Percentiles rank a stretch among this genome's conserved stretches.
phyloP scores from a whole-genome alignment of 177 flowering plant genomes.

The Vitis hybrid region DNA sequence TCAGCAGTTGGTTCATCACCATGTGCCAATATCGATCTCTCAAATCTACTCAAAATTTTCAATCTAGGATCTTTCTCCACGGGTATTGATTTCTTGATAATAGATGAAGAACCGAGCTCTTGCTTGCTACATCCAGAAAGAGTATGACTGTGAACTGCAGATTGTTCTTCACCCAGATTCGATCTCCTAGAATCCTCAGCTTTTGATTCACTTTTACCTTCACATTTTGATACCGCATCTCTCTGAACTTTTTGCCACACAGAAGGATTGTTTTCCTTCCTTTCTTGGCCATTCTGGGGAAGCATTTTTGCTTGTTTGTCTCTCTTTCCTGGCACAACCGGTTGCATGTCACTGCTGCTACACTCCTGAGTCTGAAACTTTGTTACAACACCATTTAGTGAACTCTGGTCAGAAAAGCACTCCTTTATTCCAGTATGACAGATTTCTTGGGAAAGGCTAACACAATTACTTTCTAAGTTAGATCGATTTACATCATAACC shows the following conservation, averaged over 20 bases:
- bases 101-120: constrained; percentile 30
- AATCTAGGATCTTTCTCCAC: constrained; percentile 30
- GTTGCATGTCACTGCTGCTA: constrained; percentile 17
- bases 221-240: constrained; percentile 14
- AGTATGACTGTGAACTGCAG: constrained; percentile 23
- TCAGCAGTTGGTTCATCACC: constrained; percentile 22
- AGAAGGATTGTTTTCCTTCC: constrained; percentile 39
- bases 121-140: constrained; percentile 23
- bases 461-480: constrained; percentile 11
- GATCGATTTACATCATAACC: not conserved
- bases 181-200: constrained; percentile 25
- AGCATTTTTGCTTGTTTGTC: constrained; percentile 24
- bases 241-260: constrained; percentile 18
- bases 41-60: constrained; percentile 15
- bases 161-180: constrained; percentile 20
- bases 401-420: constrained; percentile 10
- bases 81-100: constrained; percentile 51
- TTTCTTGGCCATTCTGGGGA: constrained; percentile 27
- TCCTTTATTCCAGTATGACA: constrained; percentile 12
- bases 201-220: constrained; percentile 25
- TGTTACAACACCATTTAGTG: constrained; percentile 10
- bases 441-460: constrained; percentile 10
- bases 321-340: constrained; percentile 27
- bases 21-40: constrained; percentile 16
- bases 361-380: constrained; percentile 20